These are phyloP conservation scores for Peronosclerospora sorghi DNA, from an alignment of 352 stramenopile genomes.

Conservation along the genomic window DNA sequence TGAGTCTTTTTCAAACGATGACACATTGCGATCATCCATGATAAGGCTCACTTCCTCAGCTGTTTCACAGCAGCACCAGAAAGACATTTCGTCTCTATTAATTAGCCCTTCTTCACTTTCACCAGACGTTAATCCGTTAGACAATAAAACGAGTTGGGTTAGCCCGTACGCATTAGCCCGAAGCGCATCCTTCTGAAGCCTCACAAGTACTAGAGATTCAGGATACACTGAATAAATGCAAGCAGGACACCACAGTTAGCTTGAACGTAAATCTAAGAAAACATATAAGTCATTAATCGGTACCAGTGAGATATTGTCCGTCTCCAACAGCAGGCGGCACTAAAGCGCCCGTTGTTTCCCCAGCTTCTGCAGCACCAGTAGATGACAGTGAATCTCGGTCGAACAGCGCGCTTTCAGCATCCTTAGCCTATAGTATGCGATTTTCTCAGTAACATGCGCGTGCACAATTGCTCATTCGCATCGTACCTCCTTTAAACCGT, in stretches of 20 bases:
- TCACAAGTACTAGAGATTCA: slow-evolving; percentile 62
- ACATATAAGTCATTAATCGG: neutral
- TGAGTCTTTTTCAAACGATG: slow-evolving; percentile 56
- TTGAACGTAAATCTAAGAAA: no score
- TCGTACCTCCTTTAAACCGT: slow-evolving; percentile 68
- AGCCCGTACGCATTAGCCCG: slow-evolving; percentile 64
- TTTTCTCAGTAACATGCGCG: no score
- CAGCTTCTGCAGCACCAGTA: slow-evolving; percentile 12
- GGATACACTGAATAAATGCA: slow-evolving; percentile 39
- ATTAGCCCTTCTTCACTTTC: slow-evolving; percentile 5
- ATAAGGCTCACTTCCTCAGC: slow-evolving; percentile 78
- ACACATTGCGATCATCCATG: slow-evolving; percentile 53
- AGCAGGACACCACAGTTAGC: neutral
- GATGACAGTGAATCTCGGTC: slow-evolving; percentile 14
- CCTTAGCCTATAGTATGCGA: slow-evolving; percentile 28
- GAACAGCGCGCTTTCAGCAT: slow-evolving; percentile 32
- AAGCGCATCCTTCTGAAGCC: slow-evolving; percentile 64
- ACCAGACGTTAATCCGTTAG: slow-evolving; percentile 10
- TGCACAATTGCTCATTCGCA: neutral
- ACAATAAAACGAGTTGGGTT: slow-evolving; percentile 66
- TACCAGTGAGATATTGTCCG: slow-evolving; percentile 69
- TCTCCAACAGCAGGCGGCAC: slow-evolving; percentile 35
- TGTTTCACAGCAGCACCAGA: slow-evolving; percentile 82
- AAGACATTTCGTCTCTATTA: slow-evolving; percentile 29
- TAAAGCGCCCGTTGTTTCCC: neutral